Evolutionary conservation across 2,329 filamentous ascomycete species (phyloP), one percentile per base, ranked within the genome.

Genomic region (Aphanoascus verrucosus): DNA sequence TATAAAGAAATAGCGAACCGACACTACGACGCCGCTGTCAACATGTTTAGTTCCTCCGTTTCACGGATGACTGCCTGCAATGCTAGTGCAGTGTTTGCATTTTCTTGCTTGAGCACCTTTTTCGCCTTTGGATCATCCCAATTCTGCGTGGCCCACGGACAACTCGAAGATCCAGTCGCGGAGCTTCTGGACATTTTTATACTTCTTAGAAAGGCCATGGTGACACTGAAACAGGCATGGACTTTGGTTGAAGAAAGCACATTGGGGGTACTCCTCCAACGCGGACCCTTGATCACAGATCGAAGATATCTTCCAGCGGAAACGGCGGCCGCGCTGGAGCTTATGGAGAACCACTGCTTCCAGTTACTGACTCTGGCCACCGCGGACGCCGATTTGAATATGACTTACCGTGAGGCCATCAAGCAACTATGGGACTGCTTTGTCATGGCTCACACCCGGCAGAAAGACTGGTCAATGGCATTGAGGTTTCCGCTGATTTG

Each of bases 51-150:
- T 2, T 53, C 49, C 1, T 49, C 37, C 5, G 49, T 55, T 12
- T 28, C 47, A 1, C 17, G 23, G 41, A 51, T 53, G 8, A 45
- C 41, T 12, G 15, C 37, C 8, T 55, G 48, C 4, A 59, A 57
- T 44, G 47, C 46, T 11, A 49, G 37, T 44, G 57, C 57, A 15
- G 49, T 57, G 11, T 59, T 59, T 40, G 57, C 57, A 12, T 59
- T 59, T 28, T 57, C 56, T 1, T 44, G 57, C 17, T 37, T 57
- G 28, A 56, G 46, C 20, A 44, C 57, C 20, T 58, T 57, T 44
- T 58, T 58, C 37, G 49, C 57, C n/a, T 57, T 58, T n/a, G 57
- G 57, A 9, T 57, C 55, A 1, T 42, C 56, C 8, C 46, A 55
- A 31, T 48, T 55, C 11, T 50, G 52, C 34, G 31, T 5, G 3